phyloP scores from a whole-genome alignment of 2,329 filamentous ascomycete genomes.

The Cladophialophora chaetospira region DNA sequence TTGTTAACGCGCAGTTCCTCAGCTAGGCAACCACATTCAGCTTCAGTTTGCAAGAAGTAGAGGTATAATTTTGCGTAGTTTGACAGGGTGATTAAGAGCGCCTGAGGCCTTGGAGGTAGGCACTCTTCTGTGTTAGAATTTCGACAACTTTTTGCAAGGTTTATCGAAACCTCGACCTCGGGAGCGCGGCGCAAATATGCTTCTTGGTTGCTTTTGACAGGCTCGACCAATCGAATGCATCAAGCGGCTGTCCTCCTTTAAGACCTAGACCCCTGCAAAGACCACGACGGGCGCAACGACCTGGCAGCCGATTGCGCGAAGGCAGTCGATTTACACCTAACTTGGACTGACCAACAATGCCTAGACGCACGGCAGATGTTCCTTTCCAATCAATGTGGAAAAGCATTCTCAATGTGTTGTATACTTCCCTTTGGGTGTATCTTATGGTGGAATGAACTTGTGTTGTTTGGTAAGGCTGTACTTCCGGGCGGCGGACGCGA shows the following conservation, averaged over 20 bases:
- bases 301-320: too few relatives aligned
- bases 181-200: not conserved
- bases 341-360: too few relatives aligned
- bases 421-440: too few relatives aligned
- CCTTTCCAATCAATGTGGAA: too few relatives aligned
- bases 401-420: too few relatives aligned
- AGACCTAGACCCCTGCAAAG: too few relatives aligned
- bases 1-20: not conserved
- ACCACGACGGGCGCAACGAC: too few relatives aligned
- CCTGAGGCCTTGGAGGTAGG: not conserved
- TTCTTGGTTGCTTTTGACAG: not conserved
- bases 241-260: not conserved
- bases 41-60: not conserved
- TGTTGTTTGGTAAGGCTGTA: too few relatives aligned
- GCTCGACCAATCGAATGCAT: not conserved
- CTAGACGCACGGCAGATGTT: too few relatives aligned
- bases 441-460: too few relatives aligned
- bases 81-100: not conserved
- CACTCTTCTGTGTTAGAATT: not conserved
- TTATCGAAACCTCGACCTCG: not conserved
- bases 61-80: not conserved
- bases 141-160: not conserved
- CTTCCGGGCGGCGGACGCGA: too few relatives aligned
- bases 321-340: too few relatives aligned
- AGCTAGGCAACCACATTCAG: not conserved